Conservation (phyloP, 2,329 filamentous ascomycete species). For the Botrytis paeoniae region DNA sequence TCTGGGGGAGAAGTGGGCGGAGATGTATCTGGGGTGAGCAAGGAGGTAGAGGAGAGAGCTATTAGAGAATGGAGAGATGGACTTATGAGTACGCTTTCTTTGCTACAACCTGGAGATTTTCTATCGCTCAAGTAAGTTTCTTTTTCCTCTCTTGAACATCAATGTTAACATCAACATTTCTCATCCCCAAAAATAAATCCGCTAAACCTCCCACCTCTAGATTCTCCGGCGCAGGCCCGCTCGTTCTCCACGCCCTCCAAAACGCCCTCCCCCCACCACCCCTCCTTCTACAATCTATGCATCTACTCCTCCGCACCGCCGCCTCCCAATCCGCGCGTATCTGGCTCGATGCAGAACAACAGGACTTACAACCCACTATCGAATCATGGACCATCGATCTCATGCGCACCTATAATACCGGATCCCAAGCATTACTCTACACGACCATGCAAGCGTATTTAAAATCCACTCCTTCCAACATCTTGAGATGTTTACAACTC, state of each 20-base stretch:
- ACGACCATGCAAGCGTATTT: constrained; percentile 54
- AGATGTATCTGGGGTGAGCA: neutral
- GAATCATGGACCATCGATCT: constrained; percentile 52
- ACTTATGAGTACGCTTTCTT: constrained; percentile 51
- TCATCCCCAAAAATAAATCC: neutral
- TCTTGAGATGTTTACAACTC: constrained; percentile 45
- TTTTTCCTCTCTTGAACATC: neutral
- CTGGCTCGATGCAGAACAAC: constrained; percentile 53
- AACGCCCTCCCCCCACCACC: constrained; percentile 41
- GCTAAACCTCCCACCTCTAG: constrained; percentile 31
- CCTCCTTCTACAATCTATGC: constrained; percentile 44
- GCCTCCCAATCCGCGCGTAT: constrained; percentile 41
- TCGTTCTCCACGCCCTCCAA: constrained; percentile 43
- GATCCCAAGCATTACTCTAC: constrained; percentile 45
- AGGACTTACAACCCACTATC: constrained; percentile 49
- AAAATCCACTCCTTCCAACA: constrained; percentile 45
- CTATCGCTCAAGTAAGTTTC: constrained; percentile 48
- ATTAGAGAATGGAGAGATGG: constrained; percentile 47
- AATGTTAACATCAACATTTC: neutral
- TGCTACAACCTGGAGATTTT: constrained; percentile 51
- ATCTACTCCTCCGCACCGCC: constrained; percentile 31
- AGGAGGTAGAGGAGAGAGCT: constrained; percentile 10
- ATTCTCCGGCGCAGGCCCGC: constrained; percentile 48
- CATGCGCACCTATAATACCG: constrained; percentile 50
- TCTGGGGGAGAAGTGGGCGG: neutral